phyloP scores from a whole-genome alignment of 352 stramenopile genomes.

The Phytophthora cactorum region DNA sequence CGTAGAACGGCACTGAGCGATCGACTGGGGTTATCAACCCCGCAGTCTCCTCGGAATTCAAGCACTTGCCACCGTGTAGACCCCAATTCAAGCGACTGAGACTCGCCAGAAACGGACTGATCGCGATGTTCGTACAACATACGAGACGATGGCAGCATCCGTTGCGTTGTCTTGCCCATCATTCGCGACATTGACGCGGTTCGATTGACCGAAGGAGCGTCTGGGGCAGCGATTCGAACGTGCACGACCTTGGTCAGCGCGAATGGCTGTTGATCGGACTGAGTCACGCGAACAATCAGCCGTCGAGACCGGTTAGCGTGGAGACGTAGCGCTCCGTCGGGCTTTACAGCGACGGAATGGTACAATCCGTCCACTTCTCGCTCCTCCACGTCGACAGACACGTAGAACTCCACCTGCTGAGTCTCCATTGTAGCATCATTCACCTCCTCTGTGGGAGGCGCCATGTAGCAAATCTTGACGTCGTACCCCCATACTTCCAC shows the following conservation, averaged over 20 bases:
- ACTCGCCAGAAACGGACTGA: slow-evolving; percentile 14
- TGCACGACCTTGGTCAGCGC: slow-evolving; percentile 46
- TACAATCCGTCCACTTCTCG: slow-evolving; percentile 71
- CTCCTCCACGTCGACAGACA: slow-evolving; percentile 81
- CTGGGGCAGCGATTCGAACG: slow-evolving; percentile 49
- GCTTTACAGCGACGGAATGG: slow-evolving; percentile 68
- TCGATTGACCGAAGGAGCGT: slow-evolving; percentile 35
- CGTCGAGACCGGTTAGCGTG: slow-evolving; percentile 64
- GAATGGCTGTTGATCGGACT: slow-evolving; percentile 71
- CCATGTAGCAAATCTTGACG: slow-evolving; percentile 22
- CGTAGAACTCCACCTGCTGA: slow-evolving; percentile 58
- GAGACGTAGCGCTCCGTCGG: slow-evolving; percentile 68
- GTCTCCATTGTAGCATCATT: slow-evolving; percentile 11
- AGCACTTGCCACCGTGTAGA: slow-evolving; percentile 43
- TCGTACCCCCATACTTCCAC: slow-evolving; percentile 67
- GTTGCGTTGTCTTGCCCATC: slow-evolving; percentile 49
- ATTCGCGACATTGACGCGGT: slow-evolving; percentile 40
- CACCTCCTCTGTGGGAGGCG: not conserved
- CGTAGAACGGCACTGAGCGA: slow-evolving; percentile 58
- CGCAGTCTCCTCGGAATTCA: slow-evolving; percentile 37
- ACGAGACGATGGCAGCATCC: slow-evolving; percentile 45
- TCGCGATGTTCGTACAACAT: slow-evolving; percentile 24
- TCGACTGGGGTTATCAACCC: slow-evolving; percentile 49
- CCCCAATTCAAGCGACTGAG: slow-evolving; percentile 13
- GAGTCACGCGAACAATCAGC: slow-evolving; percentile 65